Conservation (phyloP, 176 grass and related monocot species). For the Eragrostis curvula region DNA sequence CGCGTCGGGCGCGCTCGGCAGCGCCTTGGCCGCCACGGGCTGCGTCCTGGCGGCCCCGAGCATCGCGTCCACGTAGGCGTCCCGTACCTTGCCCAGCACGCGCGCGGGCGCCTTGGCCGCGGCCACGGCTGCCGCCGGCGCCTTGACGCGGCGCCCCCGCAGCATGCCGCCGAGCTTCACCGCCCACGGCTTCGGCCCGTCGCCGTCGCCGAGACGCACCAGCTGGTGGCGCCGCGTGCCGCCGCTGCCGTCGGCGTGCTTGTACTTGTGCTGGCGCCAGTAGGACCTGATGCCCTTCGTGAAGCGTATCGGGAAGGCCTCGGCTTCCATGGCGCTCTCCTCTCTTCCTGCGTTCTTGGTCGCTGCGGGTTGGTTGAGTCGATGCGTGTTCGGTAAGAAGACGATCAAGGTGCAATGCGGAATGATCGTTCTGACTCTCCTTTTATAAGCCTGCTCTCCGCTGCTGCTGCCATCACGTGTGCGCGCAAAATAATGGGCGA, state of each 20-base stretch:
- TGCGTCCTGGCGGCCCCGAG: slow-evolving; percentile 60
- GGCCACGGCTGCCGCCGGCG: not conserved
- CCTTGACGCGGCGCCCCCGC: slow-evolving; percentile 33
- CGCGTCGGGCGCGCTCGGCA: slow-evolving; percentile 40
- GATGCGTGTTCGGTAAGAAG: not conserved
- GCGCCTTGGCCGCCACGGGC: slow-evolving; percentile 32
- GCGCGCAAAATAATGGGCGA: not conserved
- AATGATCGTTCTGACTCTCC: not conserved
- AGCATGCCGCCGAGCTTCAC: slow-evolving; percentile 54
- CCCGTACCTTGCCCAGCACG: slow-evolving; percentile 62
- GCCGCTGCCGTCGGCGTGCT: slow-evolving; percentile 23
- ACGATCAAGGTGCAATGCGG: not conserved
- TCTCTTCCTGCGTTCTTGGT: not conserved
- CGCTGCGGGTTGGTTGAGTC: not conserved
- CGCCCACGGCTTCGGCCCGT: slow-evolving; percentile 33
- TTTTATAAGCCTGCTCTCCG: slow-evolving; percentile 29
- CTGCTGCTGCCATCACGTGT: slow-evolving; percentile 36
- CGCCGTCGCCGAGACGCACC: slow-evolving; percentile 31
- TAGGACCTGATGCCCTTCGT: slow-evolving; percentile 75
- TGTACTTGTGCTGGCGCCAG: slow-evolving; percentile 70
- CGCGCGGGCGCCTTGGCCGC: slow-evolving; percentile 46
- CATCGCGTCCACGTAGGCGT: slow-evolving; percentile 81
- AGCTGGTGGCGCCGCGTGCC: slow-evolving; percentile 34
- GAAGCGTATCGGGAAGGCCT: slow-evolving; percentile 70
- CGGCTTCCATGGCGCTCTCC: slow-evolving; percentile 45